Conservation (phyloP, 495 filamentous ascomycete genomes). For the Penicillium salamii region DNA sequence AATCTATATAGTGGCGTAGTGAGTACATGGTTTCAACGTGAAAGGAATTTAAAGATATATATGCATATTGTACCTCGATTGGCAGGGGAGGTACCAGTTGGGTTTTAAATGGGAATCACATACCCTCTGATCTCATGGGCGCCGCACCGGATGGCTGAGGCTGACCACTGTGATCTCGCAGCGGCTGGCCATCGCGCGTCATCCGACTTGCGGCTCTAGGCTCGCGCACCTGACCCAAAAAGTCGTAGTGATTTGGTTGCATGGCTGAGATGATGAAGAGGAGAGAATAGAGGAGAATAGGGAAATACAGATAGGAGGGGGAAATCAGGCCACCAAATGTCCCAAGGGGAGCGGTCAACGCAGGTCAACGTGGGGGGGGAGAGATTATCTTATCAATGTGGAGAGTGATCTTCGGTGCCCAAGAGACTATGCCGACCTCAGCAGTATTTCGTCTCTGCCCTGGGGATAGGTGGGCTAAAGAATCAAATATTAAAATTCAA, state of each 20-base stretch:
- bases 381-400: conserved; percentile 29
- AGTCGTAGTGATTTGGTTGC: conserved; percentile 48
- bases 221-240: conserved; percentile 44
- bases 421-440: conserved; percentile 10
- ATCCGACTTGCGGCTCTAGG: conserved; percentile 37
- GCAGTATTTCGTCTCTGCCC: neutral
- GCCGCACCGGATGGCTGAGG: conserved; percentile 34
- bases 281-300: conserved; percentile 8
- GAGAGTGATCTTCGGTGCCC: conserved; percentile 28
- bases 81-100: conserved; percentile 13
- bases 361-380: no score
- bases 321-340: conserved; percentile 26
- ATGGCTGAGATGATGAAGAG: conserved; percentile 21
- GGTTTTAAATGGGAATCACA: conserved; percentile 20
- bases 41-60: conserved; percentile 14
- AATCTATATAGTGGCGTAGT: conserved; percentile 67
- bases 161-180: conserved; percentile 30
- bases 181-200: conserved; percentile 41
- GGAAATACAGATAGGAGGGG: conserved; percentile 12
- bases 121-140: conserved; percentile 50
- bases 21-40: conserved; percentile 47
- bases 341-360: conserved; percentile 28
- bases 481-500: no score
- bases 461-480: neutral
- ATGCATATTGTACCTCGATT: conserved; percentile 22